phyloP scores from a whole-genome alignment of 2,329 filamentous ascomycete genomes.

The Herpotrichia juniperi region DNA sequence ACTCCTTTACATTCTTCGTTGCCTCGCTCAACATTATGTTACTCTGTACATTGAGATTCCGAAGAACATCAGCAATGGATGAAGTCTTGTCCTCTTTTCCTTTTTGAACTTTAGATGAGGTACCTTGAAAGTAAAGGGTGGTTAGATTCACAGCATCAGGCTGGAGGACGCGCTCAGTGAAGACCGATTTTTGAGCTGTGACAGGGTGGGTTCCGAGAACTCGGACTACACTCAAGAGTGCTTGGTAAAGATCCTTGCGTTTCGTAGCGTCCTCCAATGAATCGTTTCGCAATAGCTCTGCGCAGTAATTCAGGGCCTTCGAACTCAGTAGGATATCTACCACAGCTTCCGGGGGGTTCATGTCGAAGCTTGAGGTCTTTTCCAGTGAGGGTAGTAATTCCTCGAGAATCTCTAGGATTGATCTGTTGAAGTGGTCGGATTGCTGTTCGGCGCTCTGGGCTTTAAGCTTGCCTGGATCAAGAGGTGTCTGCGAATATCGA shows the following conservation, averaged over 20 bases:
- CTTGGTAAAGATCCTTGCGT: constrained; percentile 44
- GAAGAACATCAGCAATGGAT: constrained; percentile 32
- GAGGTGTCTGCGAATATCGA: no score
- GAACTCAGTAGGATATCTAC: constrained; percentile 43
- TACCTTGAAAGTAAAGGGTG: constrained; percentile 36
- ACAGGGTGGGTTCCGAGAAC: constrained; percentile 39
- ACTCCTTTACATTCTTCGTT: constrained; percentile 18
- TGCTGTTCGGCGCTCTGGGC: constrained; percentile 17
- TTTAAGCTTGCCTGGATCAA: constrained; percentile 3
- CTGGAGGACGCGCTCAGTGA: constrained; percentile 41
- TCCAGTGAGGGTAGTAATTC: constrained; percentile 33
- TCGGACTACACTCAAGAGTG: constrained; percentile 49
- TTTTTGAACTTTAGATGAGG: background rate
- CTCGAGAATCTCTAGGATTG: constrained; percentile 22
- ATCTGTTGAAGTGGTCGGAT: constrained; percentile 16
- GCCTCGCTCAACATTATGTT: constrained; percentile 26
- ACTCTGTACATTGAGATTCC: constrained; percentile 31
- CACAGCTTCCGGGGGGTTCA: constrained; percentile 34
- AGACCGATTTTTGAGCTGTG: constrained; percentile 38
- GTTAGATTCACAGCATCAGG: constrained; percentile 44
- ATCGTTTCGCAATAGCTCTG: constrained; percentile 50
- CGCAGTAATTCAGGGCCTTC: constrained; percentile 44
- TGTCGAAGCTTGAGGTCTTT: constrained; percentile 31
- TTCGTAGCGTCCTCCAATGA: constrained; percentile 46
- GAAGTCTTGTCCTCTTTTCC: constrained; percentile 18